These are phyloP conservation scores for Dalbergia cochinchinensis DNA, from an alignment of 306 rosid genomes.

Conservation along the genomic window DNA sequence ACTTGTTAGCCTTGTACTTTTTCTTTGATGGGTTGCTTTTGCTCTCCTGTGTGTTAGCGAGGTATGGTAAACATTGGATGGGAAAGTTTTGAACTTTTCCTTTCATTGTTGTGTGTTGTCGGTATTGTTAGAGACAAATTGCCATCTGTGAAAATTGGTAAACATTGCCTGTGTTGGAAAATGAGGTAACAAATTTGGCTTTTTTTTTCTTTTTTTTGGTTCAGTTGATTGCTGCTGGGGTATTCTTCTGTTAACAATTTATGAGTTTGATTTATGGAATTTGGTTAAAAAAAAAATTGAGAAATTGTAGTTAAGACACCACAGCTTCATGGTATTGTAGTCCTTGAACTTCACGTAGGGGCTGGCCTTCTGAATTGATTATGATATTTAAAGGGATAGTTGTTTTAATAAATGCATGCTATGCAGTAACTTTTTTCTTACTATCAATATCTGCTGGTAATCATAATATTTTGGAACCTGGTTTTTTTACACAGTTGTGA, in stretches of 20 bases:
- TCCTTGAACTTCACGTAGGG: slow-evolving; percentile 35
- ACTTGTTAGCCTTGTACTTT: background rate
- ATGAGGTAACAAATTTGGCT: background rate
- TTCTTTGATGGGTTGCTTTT: slow-evolving; percentile 28
- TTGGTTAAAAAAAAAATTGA: slow-evolving; percentile 12
- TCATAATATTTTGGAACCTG: background rate
- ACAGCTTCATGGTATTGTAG: background rate
- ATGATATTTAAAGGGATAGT: slow-evolving; percentile 3
- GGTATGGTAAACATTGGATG: slow-evolving; percentile 30
- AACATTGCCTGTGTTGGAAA: slow-evolving; percentile 15
- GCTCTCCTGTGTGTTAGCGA: slow-evolving; percentile 2
- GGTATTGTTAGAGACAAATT: background rate
- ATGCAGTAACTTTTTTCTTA: background rate
- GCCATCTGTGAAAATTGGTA: background rate
- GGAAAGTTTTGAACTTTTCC: slow-evolving; percentile 41
- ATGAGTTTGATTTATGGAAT: slow-evolving; percentile 33
- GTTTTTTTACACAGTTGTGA: background rate
- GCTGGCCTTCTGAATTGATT: slow-evolving; percentile 10
- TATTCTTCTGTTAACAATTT: slow-evolving; percentile 31
- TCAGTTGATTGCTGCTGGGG: slow-evolving; percentile 35
- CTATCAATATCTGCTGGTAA: background rate
- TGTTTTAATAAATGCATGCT: slow-evolving; percentile 16
- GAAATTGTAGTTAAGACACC: slow-evolving; percentile 41
- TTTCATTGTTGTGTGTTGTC: slow-evolving; percentile 15
- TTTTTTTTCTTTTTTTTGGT: background rate